Evolutionary conservation across 2,329 filamentous ascomycete genomes (phyloP), one percentile per base, ranked within the genome.

Genomic region (Plectosphaerella cucumerina): DNA sequence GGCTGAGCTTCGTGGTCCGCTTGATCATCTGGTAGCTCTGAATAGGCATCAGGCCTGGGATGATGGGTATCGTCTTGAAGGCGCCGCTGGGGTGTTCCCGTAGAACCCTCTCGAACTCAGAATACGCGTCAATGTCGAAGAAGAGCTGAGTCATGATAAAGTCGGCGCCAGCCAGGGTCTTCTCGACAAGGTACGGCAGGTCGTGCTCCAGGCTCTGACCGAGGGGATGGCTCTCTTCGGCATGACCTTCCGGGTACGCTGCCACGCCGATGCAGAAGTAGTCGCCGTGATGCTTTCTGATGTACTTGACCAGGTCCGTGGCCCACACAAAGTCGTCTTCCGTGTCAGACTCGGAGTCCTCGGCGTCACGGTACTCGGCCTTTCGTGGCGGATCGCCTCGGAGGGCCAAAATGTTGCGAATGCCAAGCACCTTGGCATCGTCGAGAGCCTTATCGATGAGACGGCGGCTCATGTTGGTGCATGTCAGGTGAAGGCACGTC

Each of bases 101-200:
- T 58, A 99, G 69, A 47, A 78, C 81, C 57, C 74, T 79, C 71
- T 97, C 93, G 63, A 95, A 97, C 33, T 75, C 75, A 50, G 85
- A 80, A 65, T 95, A 99, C 17, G 89, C 89, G 4, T 88, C 78
- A 21, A 91, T 80, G 64, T 97, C 91, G 68, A 96, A 99, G 70
- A 97, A 97, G 9, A 99, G 78, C 69, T 99, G 94, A 1, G 94
- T 97, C 90, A 99, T 96, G 70, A 99, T 88, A 65, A 99, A 99
- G 70, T 97, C 92, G 47, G 92, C 94, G 1, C 94, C 94, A 4
- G 94, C 94, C 60, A 86, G 78, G 1, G 87, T 87, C 77, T 99
- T 99, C 59, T 96, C 91, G 11, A 96, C 82, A 49, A 99, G 76
- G 62, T 88, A 96, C 1, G 92, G 89, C 53, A 99, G 71, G 70